Conservation (phyloP, 2,329 filamentous ascomycete genomes). For the Apiospora arundinis region DNA sequence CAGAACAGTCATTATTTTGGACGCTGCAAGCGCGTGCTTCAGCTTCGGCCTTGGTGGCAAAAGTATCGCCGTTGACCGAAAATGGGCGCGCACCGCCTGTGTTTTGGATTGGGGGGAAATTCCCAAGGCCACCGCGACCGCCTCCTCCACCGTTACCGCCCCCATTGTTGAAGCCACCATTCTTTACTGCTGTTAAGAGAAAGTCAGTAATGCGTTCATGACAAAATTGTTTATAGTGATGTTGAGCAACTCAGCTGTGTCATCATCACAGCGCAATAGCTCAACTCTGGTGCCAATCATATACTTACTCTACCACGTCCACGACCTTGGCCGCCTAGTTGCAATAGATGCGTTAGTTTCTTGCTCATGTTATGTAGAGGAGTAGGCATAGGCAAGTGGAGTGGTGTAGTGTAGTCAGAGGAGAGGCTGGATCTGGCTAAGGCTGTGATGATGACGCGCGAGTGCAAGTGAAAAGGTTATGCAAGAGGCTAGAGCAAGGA, state of each 20-base stretch:
- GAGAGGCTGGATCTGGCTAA: neutral
- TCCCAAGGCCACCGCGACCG: conserved; percentile 30
- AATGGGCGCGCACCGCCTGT: conserved; percentile 60
- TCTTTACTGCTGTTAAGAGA: neutral
- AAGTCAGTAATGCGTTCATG: neutral
- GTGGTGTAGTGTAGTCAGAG: no score
- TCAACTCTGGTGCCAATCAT: neutral
- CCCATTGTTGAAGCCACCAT: no score
- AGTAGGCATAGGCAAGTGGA: neutral
- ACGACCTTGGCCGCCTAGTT: neutral
- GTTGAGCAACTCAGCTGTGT: neutral
- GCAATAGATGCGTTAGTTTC: neutral
- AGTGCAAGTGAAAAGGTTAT: neutral
- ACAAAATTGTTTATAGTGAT: neutral
- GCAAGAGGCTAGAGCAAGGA: neutral
- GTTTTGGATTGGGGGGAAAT: conserved; percentile 56
- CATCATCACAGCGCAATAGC: neutral
- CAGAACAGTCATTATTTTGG: conserved; percentile 66
- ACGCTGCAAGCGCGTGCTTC: conserved; percentile 67
- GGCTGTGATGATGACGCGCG: neutral
- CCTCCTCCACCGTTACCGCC: conserved; percentile 27
- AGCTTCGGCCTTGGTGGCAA: conserved; percentile 59
- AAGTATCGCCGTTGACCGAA: conserved; percentile 59
- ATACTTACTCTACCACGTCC: neutral
- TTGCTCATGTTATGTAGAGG: neutral